Percentiles rank a stretch among this genome's conserved stretches.
Evolutionary conservation across 108 stramenopile genomes (phyloP).

Genomic region (Conticribra guillardii): DNA sequence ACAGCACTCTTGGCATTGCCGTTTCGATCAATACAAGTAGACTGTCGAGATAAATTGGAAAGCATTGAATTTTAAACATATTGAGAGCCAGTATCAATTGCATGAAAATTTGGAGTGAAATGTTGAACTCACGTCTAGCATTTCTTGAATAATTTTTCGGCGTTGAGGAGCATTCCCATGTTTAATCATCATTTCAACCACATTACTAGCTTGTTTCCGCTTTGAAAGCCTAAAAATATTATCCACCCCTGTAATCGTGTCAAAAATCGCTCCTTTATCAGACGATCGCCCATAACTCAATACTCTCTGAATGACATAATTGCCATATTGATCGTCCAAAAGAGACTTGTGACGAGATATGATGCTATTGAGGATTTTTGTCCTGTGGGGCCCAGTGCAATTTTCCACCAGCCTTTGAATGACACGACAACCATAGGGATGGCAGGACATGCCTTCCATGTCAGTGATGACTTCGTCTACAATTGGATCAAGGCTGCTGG

Average conservation of each 20-base stretch:
- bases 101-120: too few species aligned
- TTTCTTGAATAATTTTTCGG: constrained; percentile 58
- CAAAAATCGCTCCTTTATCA: constrained; percentile 68
- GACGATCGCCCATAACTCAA: constrained; percentile 71
- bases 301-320: constrained; percentile 88
- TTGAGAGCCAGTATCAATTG: too few species aligned
- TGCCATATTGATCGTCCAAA: constrained; percentile 82
- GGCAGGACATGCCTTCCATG: constrained; percentile 74
- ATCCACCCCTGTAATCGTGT: constrained; percentile 67
- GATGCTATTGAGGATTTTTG: constrained; percentile 57
- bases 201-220: constrained; percentile 96
- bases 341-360: constrained; percentile 44
- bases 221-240: constrained; percentile 73
- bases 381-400: constrained; percentile 72
- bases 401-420: constrained; percentile 93
- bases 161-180: constrained; percentile 78
- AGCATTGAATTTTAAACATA: too few species aligned
- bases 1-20: constrained; percentile 34
- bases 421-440: constrained; percentile 93
- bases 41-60: too few species aligned
- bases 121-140: constrained; percentile 51
- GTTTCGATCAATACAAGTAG: neutral
- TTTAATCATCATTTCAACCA: constrained; percentile 93
- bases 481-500: constrained; percentile 84
- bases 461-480: constrained; percentile 76